Conservation (phyloP, 306 rosid genomes). For the Mucuna pruriens region DNA sequence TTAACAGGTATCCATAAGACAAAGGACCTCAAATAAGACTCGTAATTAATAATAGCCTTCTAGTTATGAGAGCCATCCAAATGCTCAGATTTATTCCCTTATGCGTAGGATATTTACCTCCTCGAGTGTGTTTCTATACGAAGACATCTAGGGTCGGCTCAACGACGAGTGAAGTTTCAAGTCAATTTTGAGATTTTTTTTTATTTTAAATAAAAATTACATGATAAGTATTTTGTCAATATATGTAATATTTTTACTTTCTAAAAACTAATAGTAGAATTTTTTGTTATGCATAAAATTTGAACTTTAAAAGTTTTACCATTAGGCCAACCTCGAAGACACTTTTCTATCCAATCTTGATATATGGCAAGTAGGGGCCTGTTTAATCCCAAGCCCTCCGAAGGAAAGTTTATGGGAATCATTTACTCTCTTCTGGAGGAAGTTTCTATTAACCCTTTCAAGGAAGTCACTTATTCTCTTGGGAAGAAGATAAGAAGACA, state of each 20-base stretch:
- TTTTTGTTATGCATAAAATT: too few relatives aligned
- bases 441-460: constrained; percentile 39
- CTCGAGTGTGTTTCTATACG: too few relatives aligned
- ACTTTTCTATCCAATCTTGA: constrained; percentile 21
- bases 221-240: too few relatives aligned
- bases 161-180: too few relatives aligned
- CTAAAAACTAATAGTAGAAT: too few relatives aligned
- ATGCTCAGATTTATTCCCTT: neutral
- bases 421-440: constrained; percentile 25
- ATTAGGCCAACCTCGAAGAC: too few relatives aligned
- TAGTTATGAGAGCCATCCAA: neutral
- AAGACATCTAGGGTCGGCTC: too few relatives aligned
- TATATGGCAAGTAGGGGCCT: neutral
- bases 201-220: too few relatives aligned
- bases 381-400: neutral
- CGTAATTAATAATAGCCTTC: neutral
- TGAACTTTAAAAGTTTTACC: too few relatives aligned
- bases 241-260: too few relatives aligned
- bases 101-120: too few relatives aligned
- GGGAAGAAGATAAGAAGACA: constrained; percentile 32
- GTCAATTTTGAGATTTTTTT: too few relatives aligned
- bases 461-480: constrained; percentile 29
- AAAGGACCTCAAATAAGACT: neutral
- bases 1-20: neutral
- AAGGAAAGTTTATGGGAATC: constrained; percentile 36